These are phyloP conservation scores for Ophioceras dolichostomum DNA, from an alignment of 2,329 filamentous ascomycete species.

Conservation along the genomic window DNA sequence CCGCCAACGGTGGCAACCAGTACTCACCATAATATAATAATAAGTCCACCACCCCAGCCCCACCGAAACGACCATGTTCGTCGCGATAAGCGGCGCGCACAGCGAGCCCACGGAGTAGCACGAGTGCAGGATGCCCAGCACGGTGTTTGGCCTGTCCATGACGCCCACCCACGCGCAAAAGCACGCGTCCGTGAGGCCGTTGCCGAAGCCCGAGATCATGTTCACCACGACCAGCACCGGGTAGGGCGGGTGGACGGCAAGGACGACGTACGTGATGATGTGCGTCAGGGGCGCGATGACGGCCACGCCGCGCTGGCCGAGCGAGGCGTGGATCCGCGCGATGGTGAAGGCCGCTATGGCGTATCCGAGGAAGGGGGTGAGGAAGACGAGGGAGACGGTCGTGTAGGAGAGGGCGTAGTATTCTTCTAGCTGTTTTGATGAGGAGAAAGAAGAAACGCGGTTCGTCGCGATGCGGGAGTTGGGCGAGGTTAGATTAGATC, in stretches of 20 bases:
- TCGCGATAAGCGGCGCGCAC: conserved; percentile 57
- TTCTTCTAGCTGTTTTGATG: conserved; percentile 23
- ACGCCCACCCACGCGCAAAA: conserved; percentile 50
- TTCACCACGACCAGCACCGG: conserved; percentile 54
- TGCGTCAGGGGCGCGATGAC: conserved; percentile 47
- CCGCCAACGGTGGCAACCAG: no score
- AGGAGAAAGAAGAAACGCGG: no score
- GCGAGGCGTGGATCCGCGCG: conserved; percentile 23
- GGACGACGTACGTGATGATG: conserved; percentile 49
- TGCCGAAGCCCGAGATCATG: conserved; percentile 57
- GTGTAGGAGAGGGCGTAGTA: conserved; percentile 33
- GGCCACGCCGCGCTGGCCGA: conserved; percentile 57
- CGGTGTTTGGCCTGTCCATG: conserved; percentile 50
- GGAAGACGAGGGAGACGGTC: conserved; percentile 34
- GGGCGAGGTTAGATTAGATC: not conserved
- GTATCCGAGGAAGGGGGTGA: conserved; percentile 33
- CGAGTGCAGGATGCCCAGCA: not conserved
- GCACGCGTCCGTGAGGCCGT: conserved; percentile 47
- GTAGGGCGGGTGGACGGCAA: conserved; percentile 54
- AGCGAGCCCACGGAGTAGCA: conserved; percentile 43
- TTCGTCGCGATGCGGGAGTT: not conserved
- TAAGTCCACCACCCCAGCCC: conserved; percentile 55
- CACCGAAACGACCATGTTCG: conserved; percentile 53
- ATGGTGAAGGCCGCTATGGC: conserved; percentile 30
- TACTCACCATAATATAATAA: conserved; percentile 60